Evolutionary conservation across 257 asterid species (phyloP), one percentile per base, ranked within the genome.

Genomic region (Nicotiana obtusifolia): DNA sequence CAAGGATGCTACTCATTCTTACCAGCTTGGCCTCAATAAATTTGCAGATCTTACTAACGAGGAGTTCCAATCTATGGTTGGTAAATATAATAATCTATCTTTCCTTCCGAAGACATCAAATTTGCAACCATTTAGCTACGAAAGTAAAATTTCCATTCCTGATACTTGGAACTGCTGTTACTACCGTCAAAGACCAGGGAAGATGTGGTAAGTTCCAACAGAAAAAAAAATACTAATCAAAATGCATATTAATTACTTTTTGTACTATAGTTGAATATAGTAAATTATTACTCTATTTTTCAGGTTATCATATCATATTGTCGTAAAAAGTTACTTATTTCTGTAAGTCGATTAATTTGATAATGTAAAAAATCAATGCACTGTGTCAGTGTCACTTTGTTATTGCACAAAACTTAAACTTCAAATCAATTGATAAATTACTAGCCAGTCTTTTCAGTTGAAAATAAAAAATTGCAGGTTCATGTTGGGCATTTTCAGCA

Each of bases 41-140:
- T 88, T 86, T 77, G 88, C 91, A 61, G 93, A 88, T 84, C 17
- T 82, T 47, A 86, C 89, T 0, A 80, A 76, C 1, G 81, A 84
- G 13, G 93, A 90, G 57, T 90, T 86, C 31, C 61, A 31, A 13
- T 82, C 86, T 1, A 37, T 87, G n/a, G 83, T 81, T 19, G 86
- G 81, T 30, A 88, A 88, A 79, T 81, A 81, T 77, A 85, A 77
- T 80, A 86, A 77, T 77, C 3, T 37, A n/a, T 69, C 60, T 44
- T 62, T 67, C 24, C 53, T 2, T 64, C 84, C 44, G 35, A 26
- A 4, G 3, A 4, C 59, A 22, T 81, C 90, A 11, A 20, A 59
- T 41, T n/a, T 61, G 73, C 81, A 84, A 15, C 14, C 86, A 2
- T 87, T 86, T 17, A 88, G 69, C 59, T 86, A 90, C n/a, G 71